Base-by-base conservation (phyloP, 306 rosid species). In the Alnus glutinosa region DNA sequence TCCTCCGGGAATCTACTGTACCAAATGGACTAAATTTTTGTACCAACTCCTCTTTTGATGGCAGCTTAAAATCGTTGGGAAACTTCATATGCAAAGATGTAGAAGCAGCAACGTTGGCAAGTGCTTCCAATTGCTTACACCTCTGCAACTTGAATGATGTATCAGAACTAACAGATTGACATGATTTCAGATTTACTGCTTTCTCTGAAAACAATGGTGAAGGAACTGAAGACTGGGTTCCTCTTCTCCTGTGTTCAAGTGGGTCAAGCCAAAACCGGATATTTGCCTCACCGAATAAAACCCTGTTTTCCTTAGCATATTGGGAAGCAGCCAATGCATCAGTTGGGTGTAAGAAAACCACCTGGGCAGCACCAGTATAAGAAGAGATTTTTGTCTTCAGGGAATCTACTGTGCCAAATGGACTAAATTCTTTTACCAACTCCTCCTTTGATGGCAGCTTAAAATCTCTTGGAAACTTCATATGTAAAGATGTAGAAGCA, bases 21-120 rank as follows among this genome's bases (percentile, higher is more conserved):
- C 90, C 90, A 82, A 87, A 85, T 51, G 55, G 79, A 51, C 83
- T 80, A 39, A 87, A 87, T 68, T 75, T 85, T 77, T 85, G 67
- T 71, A 85, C 64, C 48, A 87, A 57, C 64, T 75, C 59, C 55
- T 13, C 55, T 57, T 85, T 85, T 0, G 88, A 75, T 32, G 90
- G 90, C 57, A 82, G 64, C 55, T 85, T 58, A 72, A 77, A 77
- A 75, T 75, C 62, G 75, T 66, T 85, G 14, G 86, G 86, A 61
- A 87, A 87, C 76, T 84, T 84, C 75, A 87, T 79, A 75, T 55
- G 13, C 75, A 87, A 23, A 50, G 70, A 74, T 74, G 57, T 77
- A 74, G 51, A 55, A 79, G 51, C 49, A 70, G 74, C 7, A 63
- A 16, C 2, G 18, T 85, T 74, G 61, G 37, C 77, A 57, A 48